These are phyloP conservation scores for Dothistroma pini DNA, from an alignment of 2,329 filamentous ascomycete genomes.

Conservation along the genomic window DNA sequence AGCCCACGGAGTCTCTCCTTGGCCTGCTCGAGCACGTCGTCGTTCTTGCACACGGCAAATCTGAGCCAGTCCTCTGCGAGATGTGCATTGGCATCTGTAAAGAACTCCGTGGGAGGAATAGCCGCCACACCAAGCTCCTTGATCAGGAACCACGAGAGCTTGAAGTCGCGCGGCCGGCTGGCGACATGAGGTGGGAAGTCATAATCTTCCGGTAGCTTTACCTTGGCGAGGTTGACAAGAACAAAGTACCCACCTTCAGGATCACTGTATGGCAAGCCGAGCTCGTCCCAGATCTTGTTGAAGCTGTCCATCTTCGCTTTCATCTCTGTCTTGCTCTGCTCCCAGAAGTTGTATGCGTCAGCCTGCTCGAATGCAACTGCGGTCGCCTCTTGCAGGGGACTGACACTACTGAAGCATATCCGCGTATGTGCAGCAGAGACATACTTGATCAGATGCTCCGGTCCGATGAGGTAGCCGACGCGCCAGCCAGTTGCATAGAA, in stretches of 20 bases:
- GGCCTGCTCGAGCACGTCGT: conserved; percentile 62
- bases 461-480: conserved; percentile 91
- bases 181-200: conserved; percentile 87
- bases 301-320: conserved; percentile 82
- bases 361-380: conserved; percentile 94
- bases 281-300: conserved; percentile 59
- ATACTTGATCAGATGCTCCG: conserved; percentile 82
- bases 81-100: conserved; percentile 76
- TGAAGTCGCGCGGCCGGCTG: conserved; percentile 83
- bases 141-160: conserved; percentile 94
- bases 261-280: conserved; percentile 66
- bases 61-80: conserved; percentile 90
- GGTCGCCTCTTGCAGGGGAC: conserved; percentile 88
- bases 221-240: conserved; percentile 85
- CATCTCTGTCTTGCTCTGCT: conserved; percentile 79
- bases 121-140: conserved; percentile 93
- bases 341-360: conserved; percentile 82
- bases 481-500: conserved; percentile 98
- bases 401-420: conserved; percentile 93
- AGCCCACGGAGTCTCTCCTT: conserved; percentile 49
- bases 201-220: conserved; percentile 78
- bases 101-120: conserved; percentile 96
- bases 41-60: conserved; percentile 95
- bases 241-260: conserved; percentile 98
- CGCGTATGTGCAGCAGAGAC: conserved; percentile 89